These are phyloP conservation scores for Candida loeiensis DNA, from an alignment of 805 yeast species.

Conservation along the genomic window DNA sequence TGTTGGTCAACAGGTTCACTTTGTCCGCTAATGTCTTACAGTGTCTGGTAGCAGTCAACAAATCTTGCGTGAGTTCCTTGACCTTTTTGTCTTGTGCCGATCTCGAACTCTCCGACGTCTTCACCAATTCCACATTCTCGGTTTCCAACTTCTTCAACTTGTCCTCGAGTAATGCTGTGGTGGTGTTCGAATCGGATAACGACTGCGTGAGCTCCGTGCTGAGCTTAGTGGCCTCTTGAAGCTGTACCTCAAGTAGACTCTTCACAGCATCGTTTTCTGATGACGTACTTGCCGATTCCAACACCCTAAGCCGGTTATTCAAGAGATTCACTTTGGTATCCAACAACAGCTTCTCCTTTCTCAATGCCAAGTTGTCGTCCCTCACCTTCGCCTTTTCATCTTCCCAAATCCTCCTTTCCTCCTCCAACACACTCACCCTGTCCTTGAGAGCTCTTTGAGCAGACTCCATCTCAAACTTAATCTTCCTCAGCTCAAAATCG, in stretches of 20 bases:
- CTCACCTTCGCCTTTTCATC: constrained; percentile 2
- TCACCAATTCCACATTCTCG: constrained; percentile 27
- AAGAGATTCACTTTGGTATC: background rate
- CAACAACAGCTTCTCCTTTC: constrained; percentile 1
- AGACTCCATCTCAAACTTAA: constrained; percentile 5
- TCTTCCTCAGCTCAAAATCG: background rate
- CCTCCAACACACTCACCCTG: background rate
- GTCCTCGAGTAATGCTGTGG: constrained; percentile 18
- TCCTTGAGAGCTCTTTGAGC: no score
- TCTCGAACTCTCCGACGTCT: constrained; percentile 24
- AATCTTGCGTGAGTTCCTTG: constrained; percentile 27
- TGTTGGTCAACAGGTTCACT: constrained; percentile 17
- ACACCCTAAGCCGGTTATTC: constrained; percentile 11
- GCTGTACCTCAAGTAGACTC: constrained; percentile 30
- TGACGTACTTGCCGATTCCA: constrained; percentile 11
- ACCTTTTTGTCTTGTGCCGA: constrained; percentile 26
- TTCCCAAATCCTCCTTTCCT: constrained; percentile 4
- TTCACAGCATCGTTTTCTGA: constrained; percentile 16
- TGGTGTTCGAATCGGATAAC: constrained; percentile 17
- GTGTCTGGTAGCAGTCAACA: constrained; percentile 26
- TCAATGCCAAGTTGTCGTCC: background rate
- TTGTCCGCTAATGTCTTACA: constrained; percentile 30
- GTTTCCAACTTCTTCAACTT: constrained; percentile 17
- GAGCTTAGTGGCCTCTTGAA: constrained; percentile 28
- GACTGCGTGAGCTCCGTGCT: constrained; percentile 21